Percentiles rank a stretch among this genome's conserved stretches.
These are phyloP conservation scores for Chamaecyparis obtusa DNA, from an alignment of 75 land plant genomes.

Conservation along the genomic window DNA sequence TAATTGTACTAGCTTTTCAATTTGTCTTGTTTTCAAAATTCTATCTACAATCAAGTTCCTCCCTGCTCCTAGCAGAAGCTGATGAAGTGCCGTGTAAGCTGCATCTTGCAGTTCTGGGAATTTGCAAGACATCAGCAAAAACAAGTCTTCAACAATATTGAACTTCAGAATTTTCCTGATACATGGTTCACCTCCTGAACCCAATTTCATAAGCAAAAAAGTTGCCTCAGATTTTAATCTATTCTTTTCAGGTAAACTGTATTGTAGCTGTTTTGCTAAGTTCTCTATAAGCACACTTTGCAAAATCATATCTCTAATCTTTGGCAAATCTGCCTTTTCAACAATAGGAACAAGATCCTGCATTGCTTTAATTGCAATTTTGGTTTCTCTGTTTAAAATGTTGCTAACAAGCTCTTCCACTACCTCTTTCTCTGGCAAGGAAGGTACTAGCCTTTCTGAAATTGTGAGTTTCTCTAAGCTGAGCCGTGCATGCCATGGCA, in stretches of 20 bases:
- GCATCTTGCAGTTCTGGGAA: slow-evolving; percentile 26
- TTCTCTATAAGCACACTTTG: slow-evolving; percentile 23
- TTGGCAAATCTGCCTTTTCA: slow-evolving; percentile 25
- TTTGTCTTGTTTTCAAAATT: slow-evolving; percentile 13
- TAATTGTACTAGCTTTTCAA: slow-evolving; percentile 20
- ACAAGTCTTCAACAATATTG: slow-evolving; percentile 22
- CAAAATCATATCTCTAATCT: slow-evolving; percentile 23
- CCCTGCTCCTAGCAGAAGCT: slow-evolving; percentile 29
- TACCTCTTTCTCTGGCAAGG: slow-evolving; percentile 22
- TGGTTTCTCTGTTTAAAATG: slow-evolving; percentile 13
- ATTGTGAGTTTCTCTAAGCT: slow-evolving; percentile 28
- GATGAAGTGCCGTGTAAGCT: slow-evolving; percentile 32
- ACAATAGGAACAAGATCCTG: slow-evolving; percentile 39
- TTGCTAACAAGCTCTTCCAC: slow-evolving; percentile 20
- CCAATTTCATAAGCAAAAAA: slow-evolving; percentile 31
- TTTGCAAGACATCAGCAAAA: slow-evolving; percentile 30
- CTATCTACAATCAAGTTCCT: slow-evolving; percentile 20
- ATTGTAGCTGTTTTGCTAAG: slow-evolving; percentile 18
- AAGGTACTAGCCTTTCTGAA: slow-evolving; percentile 1
- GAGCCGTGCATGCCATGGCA: slow-evolving; percentile 39
- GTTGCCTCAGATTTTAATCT: slow-evolving; percentile 20
- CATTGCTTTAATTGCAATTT: slow-evolving; percentile 23
- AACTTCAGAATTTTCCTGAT: slow-evolving; percentile 22
- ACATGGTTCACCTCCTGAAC: slow-evolving; percentile 36
- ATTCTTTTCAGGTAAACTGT: slow-evolving; percentile 7